Percentiles rank a stretch among this genome's conserved stretches.
Evolutionary conservation across 805 yeast species (phyloP).

Genomic region (Yamadazyma sp.): DNA sequence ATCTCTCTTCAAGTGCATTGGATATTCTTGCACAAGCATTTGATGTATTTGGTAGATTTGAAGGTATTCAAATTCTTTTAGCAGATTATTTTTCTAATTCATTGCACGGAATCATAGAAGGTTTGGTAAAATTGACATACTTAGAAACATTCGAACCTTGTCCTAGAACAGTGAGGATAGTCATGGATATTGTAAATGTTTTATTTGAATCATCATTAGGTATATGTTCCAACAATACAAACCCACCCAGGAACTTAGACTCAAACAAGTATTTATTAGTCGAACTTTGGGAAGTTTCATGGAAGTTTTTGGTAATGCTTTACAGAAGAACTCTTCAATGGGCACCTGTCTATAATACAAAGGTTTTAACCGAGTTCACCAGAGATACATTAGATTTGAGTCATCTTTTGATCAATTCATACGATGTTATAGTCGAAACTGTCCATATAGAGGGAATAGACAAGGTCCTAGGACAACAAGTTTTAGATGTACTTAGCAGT

Average conservation of each 20-base stretch:
- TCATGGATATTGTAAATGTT: slow-evolving; percentile 68
- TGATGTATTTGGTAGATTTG: slow-evolving; percentile 68
- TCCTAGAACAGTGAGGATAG: slow-evolving; percentile 67
- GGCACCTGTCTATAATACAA: slow-evolving; percentile 62
- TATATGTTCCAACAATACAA: slow-evolving; percentile 16
- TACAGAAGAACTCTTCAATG: slow-evolving; percentile 68
- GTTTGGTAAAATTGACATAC: slow-evolving; percentile 42
- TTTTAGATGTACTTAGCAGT: slow-evolving; percentile 61
- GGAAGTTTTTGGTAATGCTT: slow-evolving; percentile 71
- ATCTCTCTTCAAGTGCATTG: slow-evolving; percentile 65
- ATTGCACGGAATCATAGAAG: slow-evolving; percentile 46
- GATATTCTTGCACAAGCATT: slow-evolving; percentile 71
- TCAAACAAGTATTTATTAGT: slow-evolving; percentile 1
- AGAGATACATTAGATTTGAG: slow-evolving; percentile 83
- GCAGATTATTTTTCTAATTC: slow-evolving; percentile 40
- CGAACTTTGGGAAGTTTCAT: slow-evolving; percentile 63
- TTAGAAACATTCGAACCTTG: slow-evolving; percentile 65
- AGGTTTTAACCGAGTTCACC: slow-evolving; percentile 72
- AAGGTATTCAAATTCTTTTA: slow-evolving; percentile 62
- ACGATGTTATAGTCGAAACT: slow-evolving; percentile 14
- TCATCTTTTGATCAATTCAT: slow-evolving; percentile 63
- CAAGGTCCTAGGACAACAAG: background rate
- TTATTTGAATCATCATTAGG: slow-evolving; percentile 69
- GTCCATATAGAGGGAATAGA: slow-evolving; percentile 20
- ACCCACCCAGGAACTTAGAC: background rate